Conservation (phyloP, 1,284 basidiomycete genomes). For the Moesziomyces antarcticus region DNA sequence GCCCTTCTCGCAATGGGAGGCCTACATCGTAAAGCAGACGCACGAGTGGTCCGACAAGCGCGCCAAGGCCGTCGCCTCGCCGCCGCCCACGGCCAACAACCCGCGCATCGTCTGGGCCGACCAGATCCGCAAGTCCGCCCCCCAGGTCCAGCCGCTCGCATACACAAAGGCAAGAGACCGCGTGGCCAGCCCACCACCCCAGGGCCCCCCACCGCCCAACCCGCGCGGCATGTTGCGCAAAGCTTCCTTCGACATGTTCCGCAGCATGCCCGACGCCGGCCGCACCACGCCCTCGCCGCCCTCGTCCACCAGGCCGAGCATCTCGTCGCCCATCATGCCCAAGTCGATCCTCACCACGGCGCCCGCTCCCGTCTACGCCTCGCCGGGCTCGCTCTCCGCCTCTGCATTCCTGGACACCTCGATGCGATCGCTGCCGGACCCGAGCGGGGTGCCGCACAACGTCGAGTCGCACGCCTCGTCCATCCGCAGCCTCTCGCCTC, state of each 20-base stretch:
- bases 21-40: constrained; percentile 39
- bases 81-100: constrained; percentile 2
- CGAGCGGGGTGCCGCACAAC: constrained; percentile 17
- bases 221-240: constrained; percentile 20
- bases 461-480: constrained; percentile 17
- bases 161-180: constrained; percentile 43
- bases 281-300: constrained; percentile 7
- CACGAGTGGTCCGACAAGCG: constrained; percentile 31
- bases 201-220: constrained; percentile 12
- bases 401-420: background rate
- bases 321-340: constrained; percentile 32
- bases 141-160: constrained; percentile 19
- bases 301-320: constrained; percentile 8
- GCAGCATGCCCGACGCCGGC: constrained; percentile 3
- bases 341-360: constrained; percentile 17
- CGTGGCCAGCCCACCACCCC: constrained; percentile 21
- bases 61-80: constrained; percentile 7
- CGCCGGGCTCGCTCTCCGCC: background rate
- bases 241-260: constrained; percentile 29
- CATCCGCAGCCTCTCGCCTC: constrained; percentile 18
- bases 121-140: constrained; percentile 29
- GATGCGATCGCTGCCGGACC: constrained; percentile 15
- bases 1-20: constrained; percentile 44
- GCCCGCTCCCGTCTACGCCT: constrained; percentile 4
- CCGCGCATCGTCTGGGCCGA: constrained; percentile 42